These are phyloP conservation scores for Nitzschia palea DNA, from an alignment of 108 stramenopile genomes.

Conservation along the genomic window DNA sequence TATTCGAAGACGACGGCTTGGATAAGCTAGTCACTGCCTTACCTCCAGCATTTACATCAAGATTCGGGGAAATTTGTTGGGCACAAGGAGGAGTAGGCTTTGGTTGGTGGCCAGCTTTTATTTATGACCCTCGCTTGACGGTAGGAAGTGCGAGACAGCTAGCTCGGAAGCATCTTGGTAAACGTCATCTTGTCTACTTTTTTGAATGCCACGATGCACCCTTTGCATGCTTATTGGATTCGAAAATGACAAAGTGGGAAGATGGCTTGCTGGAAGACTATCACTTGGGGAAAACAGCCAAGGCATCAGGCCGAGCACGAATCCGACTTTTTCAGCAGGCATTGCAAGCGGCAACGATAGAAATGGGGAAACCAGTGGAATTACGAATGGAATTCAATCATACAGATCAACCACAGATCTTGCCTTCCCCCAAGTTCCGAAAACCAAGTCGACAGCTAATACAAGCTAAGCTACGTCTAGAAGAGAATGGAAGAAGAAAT, in stretches of 20 bases:
- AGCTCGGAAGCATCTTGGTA: conserved; percentile 79
- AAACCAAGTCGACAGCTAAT: conserved; percentile 4
- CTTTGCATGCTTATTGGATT: conserved; percentile 63
- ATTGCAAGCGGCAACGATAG: conserved; percentile 65
- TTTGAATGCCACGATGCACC: conserved; percentile 85
- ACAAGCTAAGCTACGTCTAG: background rate
- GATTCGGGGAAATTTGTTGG: conserved; percentile 85
- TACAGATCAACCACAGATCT: conserved; percentile 35
- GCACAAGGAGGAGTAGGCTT: conserved; percentile 79
- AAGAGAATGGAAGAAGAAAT: background rate
- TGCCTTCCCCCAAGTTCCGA: conserved; percentile 19
- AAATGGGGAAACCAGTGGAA: conserved; percentile 71
- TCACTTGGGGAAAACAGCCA: conserved; percentile 77
- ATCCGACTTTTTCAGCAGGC: conserved; percentile 58
- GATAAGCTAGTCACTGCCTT: conserved; percentile 66
- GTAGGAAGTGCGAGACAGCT: conserved; percentile 71
- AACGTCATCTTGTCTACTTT: conserved; percentile 80
- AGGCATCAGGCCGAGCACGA: conserved; percentile 53
- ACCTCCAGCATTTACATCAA: conserved; percentile 62
- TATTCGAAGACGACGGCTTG: conserved; percentile 50
- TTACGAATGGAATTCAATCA: conserved; percentile 86
- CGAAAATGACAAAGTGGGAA: conserved; percentile 67
- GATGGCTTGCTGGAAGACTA: conserved; percentile 73
- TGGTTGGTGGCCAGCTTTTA: conserved; percentile 64
- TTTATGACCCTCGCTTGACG: conserved; percentile 73